A percentile compares a stretch with the other conserved stretches of the same genome.
Conservation (phyloP, 2,329 filamentous ascomycete genomes). For the Fusarium palustre region DNA sequence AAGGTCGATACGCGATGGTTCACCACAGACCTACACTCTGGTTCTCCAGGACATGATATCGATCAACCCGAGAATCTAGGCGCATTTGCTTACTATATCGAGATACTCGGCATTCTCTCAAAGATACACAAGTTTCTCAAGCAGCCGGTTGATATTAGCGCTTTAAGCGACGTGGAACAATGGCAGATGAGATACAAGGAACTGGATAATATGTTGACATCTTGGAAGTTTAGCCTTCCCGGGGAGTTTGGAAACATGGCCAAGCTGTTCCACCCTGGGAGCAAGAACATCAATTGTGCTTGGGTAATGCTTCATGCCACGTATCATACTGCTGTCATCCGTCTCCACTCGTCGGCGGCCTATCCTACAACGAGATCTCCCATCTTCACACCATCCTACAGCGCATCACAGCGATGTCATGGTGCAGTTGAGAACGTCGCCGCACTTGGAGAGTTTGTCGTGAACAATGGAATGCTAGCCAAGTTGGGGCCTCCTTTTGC, state of each 20-base stretch:
- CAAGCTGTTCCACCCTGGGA: constrained; percentile 77
- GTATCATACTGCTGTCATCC: constrained; percentile 89
- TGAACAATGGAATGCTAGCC: constrained; percentile 77
- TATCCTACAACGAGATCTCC: constrained; percentile 90
- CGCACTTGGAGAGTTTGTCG: constrained; percentile 81
- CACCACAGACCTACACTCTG: constrained; percentile 61
- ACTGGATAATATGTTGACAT: constrained; percentile 81
- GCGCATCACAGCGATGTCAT: constrained; percentile 84
- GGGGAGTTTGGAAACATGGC: constrained; percentile 87
- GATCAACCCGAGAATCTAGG: constrained; percentile 84
- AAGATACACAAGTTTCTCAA: constrained; percentile 91
- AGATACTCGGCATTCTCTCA: constrained; percentile 87
- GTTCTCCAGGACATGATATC: constrained; percentile 69
- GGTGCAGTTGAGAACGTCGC: constrained; percentile 86
- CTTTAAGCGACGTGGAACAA: constrained; percentile 83
- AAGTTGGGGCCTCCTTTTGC: constrained; percentile 92
- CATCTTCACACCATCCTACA: constrained; percentile 90
- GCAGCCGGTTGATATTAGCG: constrained; percentile 88
- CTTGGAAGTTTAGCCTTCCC: constrained; percentile 87
- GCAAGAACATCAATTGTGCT: constrained; percentile 79
- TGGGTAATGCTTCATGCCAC: constrained; percentile 94
- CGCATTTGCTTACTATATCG: constrained; percentile 89
- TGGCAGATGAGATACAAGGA: constrained; percentile 91
- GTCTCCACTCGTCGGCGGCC: constrained; percentile 89
- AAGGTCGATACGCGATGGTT: constrained; percentile 90